Conservation (phyloP, 768 basidiomycete species). For the Mycena belliarum region DNA sequence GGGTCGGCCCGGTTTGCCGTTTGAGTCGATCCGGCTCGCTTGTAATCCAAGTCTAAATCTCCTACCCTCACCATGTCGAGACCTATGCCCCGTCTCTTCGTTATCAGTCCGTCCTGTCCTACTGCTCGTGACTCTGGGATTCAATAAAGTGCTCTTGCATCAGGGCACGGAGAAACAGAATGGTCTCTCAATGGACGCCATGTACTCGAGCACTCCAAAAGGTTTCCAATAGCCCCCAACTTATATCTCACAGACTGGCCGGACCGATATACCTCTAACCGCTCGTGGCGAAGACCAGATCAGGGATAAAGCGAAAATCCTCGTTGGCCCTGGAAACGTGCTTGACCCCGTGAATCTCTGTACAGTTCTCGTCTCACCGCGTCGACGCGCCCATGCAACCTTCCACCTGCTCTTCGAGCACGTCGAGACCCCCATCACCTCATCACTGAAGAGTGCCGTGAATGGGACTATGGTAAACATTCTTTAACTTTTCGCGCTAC, state of each 20-base stretch:
- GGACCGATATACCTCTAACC: conserved; percentile 87
- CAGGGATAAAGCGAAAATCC: conserved; percentile 48
- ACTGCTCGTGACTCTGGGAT: too few species aligned
- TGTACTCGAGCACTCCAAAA: conserved; percentile 2
- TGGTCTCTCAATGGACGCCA: conserved; percentile 81
- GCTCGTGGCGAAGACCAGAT: conserved; percentile 71
- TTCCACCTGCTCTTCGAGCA: conserved; percentile 78
- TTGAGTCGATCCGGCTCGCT: neutral
- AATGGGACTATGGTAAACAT: conserved; percentile 76
- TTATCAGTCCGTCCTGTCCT: too few species aligned
- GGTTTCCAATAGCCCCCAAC: neutral
- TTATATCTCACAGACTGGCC: conserved; percentile 66
- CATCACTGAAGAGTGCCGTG: conserved; percentile 66
- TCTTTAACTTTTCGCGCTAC: neutral
- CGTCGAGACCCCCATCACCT: conserved; percentile 51
- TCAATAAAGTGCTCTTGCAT: too few species aligned
- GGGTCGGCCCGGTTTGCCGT: neutral
- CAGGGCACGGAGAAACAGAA: conserved; percentile 91
- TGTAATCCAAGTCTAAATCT: too few species aligned
- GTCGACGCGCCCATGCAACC: conserved; percentile 80
- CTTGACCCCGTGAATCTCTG: conserved; percentile 81
- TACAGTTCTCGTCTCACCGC: conserved; percentile 82
- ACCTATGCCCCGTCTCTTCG: conserved; percentile 71
- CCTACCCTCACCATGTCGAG: conserved; percentile 4
- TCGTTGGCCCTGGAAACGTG: conserved; percentile 74